Evolutionary conservation across 1,284 basidiomycete genomes (phyloP).

Genomic region (Moesziomyces globuligerus): DNA sequence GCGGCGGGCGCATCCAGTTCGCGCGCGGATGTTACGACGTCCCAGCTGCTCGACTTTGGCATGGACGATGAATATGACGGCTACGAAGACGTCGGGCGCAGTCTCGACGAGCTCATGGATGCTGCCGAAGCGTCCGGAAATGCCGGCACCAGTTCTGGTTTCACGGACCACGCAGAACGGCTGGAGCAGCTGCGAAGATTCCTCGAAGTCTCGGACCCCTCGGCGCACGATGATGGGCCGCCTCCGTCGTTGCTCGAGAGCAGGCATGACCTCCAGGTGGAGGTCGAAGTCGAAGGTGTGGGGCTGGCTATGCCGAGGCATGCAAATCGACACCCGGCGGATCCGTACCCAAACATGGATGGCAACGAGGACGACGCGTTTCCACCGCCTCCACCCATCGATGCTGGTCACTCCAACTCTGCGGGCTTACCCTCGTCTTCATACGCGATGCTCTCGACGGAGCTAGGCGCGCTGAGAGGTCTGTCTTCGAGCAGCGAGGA

Average conservation of each 20-base stretch:
- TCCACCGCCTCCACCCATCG: conserved; percentile 35
- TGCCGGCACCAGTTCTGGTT: conserved; percentile 14
- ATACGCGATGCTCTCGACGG: conserved; percentile 4
- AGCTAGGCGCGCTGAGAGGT: not conserved
- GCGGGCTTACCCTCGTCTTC: not conserved
- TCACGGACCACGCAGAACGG: conserved; percentile 30
- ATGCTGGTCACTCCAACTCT: not conserved
- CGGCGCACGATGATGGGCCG: conserved; percentile 32
- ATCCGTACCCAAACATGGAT: conserved; percentile 14
- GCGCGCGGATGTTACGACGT: not conserved
- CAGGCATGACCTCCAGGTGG: conserved; percentile 55
- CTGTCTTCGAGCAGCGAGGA: conserved; percentile 6
- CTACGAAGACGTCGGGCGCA: conserved; percentile 53
- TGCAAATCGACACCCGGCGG: conserved; percentile 29
- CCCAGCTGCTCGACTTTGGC: conserved; percentile 42
- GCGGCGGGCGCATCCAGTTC: conserved; percentile 19
- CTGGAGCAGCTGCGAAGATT: conserved; percentile 44
- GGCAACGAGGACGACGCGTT: conserved; percentile 3
- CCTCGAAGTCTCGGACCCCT: conserved; percentile 30
- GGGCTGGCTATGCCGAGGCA: conserved; percentile 52
- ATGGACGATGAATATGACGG: conserved; percentile 58
- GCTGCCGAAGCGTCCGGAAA: conserved; percentile 15
- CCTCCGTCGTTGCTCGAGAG: conserved; percentile 55
- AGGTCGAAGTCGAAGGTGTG: conserved; percentile 61
- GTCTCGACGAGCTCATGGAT: conserved; percentile 34